Evolutionary conservation across 768 basidiomycete genomes (phyloP), one percentile per base, ranked within the genome.

Genomic region (Trametes cingulata): DNA sequence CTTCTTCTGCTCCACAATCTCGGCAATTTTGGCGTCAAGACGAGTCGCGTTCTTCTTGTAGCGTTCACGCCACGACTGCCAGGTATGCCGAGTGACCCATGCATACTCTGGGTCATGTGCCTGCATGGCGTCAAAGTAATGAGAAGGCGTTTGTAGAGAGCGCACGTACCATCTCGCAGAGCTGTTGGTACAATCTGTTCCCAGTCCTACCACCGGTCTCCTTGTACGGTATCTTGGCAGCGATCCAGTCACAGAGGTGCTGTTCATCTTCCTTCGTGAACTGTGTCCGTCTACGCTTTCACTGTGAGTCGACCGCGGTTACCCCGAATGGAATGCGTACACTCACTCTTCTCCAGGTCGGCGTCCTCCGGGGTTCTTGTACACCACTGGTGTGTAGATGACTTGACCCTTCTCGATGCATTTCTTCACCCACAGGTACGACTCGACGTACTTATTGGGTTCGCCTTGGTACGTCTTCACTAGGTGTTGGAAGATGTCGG

Each of bases 31-130:
- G 12, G 68, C 68, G 67, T 93, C 90, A 37, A 93, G 78, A 10
- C 90, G 84, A 7, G 74, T 69, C 0, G 88, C 76, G 61, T 93
- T 88, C 73, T 93, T 93, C 77, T 93, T 92, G 76, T 93, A 93
- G 27, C 91, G 80, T 68, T 93, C 91, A 25, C 91, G 83, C 91
- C 91, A 93, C 15, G 91, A 93, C 64, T 92, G 90, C 91, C 91
- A 93, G 2, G 90, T 91, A 69, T 93, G 91, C 15, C 90, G 85
- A 24, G 77, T 79, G 19, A 91, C 91, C 91, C 91, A 93, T 0
- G 81, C 77, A 66, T 84, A 91, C 62, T 90, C 88, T 1, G 89
- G 86, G 61, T 91, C 87, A 50, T 74, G 73, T 48, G 76, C 77
- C 90, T 91, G 64, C 9, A 36, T 17, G 20, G 22, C 29, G 4